Evolutionary conservation across 805 yeast genomes (phyloP), one percentile per base, ranked within the genome.

Genomic region (Metschnikowia amazonensis): DNA sequence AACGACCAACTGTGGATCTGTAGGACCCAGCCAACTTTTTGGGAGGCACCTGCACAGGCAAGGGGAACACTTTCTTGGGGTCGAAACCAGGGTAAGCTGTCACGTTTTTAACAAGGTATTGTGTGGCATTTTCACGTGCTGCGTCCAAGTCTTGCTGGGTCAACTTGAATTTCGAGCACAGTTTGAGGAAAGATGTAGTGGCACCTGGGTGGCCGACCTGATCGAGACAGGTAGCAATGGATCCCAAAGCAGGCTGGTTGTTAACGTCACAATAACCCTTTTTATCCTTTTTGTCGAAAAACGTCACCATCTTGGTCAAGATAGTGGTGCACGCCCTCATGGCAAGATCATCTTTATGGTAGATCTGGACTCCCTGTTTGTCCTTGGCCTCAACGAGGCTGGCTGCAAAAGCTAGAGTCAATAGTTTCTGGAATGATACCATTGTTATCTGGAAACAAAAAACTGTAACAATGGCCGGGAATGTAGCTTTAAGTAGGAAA

Each of bases 101-200:
- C 31, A 66, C 53, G 46, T 69, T 60, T 4, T 66, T 60, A 20
- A 54, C 58, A 48, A 73, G 57, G 51, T 67, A 67, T 3, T 61
- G 41, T 6, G 79, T 63, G 4, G 79, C 79, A 49, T 72, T 74
- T 4, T 59, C 51, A 45, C 67, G 76, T 4, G 73, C 60, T 3
- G 55, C 63, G n/a, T 63, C 51, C 43, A 72, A 60, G 14, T 59
- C 58, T 13, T 59, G 65, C 28, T 45, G 46, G 1, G 77, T 69
- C 37, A 68, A 58, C 28, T 48, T 48, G 45, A 35, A 47, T 13
- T 42, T 32, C 5, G 48, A 47, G 31, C 57, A 53, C n/a, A 25
- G 29, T 13, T 45, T 39, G 16, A 52, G 31, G 41, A 46, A 54
- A 1, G 38, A 21, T 3, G 34, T 36, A 14, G 51, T 42, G 35